Conservation (phyloP, 1,284 basidiomycete genomes). For the Cystobasidiaceae sp. region DNA sequence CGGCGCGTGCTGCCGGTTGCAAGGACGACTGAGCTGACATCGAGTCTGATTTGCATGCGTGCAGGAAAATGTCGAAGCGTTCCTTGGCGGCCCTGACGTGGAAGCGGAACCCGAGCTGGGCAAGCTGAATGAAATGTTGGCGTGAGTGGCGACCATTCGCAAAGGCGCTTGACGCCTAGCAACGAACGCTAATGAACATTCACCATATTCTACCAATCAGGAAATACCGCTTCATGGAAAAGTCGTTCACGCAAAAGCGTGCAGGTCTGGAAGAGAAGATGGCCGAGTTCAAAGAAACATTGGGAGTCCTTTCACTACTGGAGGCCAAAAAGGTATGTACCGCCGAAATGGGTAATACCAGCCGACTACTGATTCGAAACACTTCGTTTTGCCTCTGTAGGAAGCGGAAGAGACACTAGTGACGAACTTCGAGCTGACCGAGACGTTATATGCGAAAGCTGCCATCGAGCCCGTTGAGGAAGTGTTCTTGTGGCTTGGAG, state of each 20-base stretch:
- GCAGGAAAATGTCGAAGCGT: conserved; percentile 76
- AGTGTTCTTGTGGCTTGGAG: conserved; percentile 93
- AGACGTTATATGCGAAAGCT: conserved; percentile 90
- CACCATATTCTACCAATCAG: conserved; percentile 58
- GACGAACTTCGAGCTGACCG: conserved; percentile 92
- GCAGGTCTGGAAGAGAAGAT: conserved; percentile 85
- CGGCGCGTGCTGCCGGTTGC: background rate
- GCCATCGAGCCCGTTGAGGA: conserved; percentile 77
- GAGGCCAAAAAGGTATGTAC: conserved; percentile 54
- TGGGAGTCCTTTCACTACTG: conserved; percentile 81
- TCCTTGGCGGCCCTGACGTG: conserved; percentile 72
- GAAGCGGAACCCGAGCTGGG: conserved; percentile 74
- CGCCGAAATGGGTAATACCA: background rate
- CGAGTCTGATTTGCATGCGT: background rate
- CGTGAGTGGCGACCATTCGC: conserved; percentile 49
- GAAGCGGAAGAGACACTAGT: conserved; percentile 57
- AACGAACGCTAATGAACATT: background rate
- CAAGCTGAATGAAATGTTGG: conserved; percentile 84
- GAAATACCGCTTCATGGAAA: conserved; percentile 98
- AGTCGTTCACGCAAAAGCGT: conserved; percentile 72
- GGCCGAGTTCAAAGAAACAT: conserved; percentile 89
- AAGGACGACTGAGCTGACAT: background rate
- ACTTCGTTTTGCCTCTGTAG: conserved; percentile 12
- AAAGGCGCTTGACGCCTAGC: background rate
- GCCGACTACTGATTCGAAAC: background rate